phyloP scores from a whole-genome alignment of 805 yeast genomes.

The Priceomyces melissophilus region DNA sequence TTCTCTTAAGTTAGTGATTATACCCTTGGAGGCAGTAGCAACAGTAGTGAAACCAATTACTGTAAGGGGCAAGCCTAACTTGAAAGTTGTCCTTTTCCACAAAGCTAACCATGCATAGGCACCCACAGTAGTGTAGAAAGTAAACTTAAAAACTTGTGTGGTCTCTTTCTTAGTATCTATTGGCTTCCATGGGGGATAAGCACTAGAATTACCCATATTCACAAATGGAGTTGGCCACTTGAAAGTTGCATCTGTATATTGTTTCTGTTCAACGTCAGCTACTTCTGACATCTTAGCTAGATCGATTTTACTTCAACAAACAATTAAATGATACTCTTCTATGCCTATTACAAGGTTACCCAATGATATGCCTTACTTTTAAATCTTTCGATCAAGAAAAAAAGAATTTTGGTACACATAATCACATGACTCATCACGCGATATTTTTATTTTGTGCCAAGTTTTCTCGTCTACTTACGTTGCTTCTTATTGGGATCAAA shows the following conservation, averaged over 20 bases:
- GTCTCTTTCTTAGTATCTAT: slow-evolving; percentile 54
- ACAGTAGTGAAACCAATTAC: slow-evolving; percentile 45
- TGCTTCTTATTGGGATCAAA: neutral
- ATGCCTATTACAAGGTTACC: slow-evolving; percentile 4
- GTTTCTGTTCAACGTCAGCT: slow-evolving; percentile 3
- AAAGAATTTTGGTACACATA: neutral
- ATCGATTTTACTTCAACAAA: neutral
- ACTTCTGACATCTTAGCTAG: slow-evolving; percentile 9
- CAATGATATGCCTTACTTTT: slow-evolving; percentile 8
- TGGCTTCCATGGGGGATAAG: slow-evolving; percentile 50
- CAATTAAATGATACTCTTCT: slow-evolving; percentile 1
- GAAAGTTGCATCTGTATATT: slow-evolving; percentile 35
- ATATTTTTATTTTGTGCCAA: neutral
- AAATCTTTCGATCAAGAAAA: too few relatives aligned
- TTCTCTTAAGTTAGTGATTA: slow-evolving; percentile 58
- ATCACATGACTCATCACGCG: slow-evolving; percentile 7
- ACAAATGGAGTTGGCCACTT: slow-evolving; percentile 42
- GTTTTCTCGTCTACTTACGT: neutral
- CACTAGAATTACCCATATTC: slow-evolving; percentile 33
- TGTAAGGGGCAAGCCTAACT: slow-evolving; percentile 36
- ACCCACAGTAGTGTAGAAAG: slow-evolving; percentile 46
- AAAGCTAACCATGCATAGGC: slow-evolving; percentile 46
- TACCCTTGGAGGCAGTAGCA: slow-evolving; percentile 47
- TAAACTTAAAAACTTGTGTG: slow-evolving; percentile 43
- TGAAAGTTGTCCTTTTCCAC: slow-evolving; percentile 42